A percentile compares a stretch with the other conserved stretches of the same genome.
phyloP scores from a whole-genome alignment of 2,329 filamentous ascomycete genomes.

The Ophiostoma triangulosporum region DNA sequence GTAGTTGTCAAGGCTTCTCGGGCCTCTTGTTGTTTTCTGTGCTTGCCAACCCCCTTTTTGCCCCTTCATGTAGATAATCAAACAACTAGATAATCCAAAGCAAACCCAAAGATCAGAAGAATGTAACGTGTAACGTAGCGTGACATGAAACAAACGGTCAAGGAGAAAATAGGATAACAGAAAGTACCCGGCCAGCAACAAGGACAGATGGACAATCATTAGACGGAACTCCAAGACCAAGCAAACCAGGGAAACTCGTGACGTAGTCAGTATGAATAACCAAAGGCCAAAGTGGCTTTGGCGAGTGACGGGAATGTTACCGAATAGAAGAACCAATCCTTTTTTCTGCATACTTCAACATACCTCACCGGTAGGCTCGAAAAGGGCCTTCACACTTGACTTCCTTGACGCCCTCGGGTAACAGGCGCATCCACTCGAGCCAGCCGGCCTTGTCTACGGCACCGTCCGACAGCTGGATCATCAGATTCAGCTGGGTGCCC shows the following conservation, averaged over 20 bases:
- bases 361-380: neutral
- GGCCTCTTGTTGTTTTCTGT: neutral
- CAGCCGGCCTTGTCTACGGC: conserved; percentile 38
- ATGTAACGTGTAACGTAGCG: neutral
- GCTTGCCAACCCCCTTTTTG: neutral
- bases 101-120: neutral
- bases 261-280: neutral
- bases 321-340: neutral
- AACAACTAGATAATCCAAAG: neutral
- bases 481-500: conserved; percentile 34
- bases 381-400: conserved; percentile 32
- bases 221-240: too few relatives aligned
- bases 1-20: neutral
- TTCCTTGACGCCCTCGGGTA: conserved; percentile 43
- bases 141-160: too few relatives aligned
- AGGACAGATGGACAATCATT: neutral
- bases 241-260: neutral
- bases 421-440: conserved; percentile 44
- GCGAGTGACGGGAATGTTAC: neutral
- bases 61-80: neutral
- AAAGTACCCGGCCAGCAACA: neutral
- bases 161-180: neutral
- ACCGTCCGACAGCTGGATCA: conserved; percentile 37
- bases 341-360: neutral
- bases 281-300: neutral